Evolutionary conservation across 1,284 basidiomycete genomes (phyloP), one percentile per base, ranked within the genome.

Genomic region (Singerocomus rubriflavus): DNA sequence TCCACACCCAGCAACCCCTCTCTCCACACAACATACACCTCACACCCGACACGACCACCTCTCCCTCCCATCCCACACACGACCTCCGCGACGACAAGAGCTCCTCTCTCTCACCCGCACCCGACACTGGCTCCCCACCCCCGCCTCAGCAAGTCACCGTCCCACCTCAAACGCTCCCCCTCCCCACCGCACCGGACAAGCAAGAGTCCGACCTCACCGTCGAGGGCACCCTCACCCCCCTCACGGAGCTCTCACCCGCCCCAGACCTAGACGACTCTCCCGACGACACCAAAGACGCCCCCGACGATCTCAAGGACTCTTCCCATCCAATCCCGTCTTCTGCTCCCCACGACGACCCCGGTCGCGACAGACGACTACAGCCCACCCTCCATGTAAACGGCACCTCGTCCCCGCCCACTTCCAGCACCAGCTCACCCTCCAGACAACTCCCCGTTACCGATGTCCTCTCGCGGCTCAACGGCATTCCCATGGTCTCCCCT

Each of bases 211-310:
- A 61, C 55, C 58, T 56, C 21, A 32, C 55, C 34, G 53, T 58
- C 42, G 67, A 67, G 21, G 72, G 69, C 50, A 65, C 66, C 40
- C 80, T 81, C 33, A 84, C 85, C 0, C 84, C 84, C 4, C 77
- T 87, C 62, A 85, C 82, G 57, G 84, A 86, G 55, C 78, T 86
- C 31, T 84, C 84, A 6, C 80, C 82, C 7, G 75, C 80, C 0
- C 77, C 79, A 42, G 81, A 81, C 61, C 69, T 71, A 30, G 66
- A 73, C 49, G 75, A 79, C 43, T 60, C 63, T 31, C 47, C 56
- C 48, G 62, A 67, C 46, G 63, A 68, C 46, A 58, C 62, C 51
- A 66, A 67, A 46, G 61, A 66, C 38, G 57, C 59, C 13, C 33
- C 53, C n/a, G 64, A 63, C 43, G 57, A 56, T 4, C 11, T 33